phyloP scores from a whole-genome alignment of 345 rosid species.

The Pugionium cornutum region DNA sequence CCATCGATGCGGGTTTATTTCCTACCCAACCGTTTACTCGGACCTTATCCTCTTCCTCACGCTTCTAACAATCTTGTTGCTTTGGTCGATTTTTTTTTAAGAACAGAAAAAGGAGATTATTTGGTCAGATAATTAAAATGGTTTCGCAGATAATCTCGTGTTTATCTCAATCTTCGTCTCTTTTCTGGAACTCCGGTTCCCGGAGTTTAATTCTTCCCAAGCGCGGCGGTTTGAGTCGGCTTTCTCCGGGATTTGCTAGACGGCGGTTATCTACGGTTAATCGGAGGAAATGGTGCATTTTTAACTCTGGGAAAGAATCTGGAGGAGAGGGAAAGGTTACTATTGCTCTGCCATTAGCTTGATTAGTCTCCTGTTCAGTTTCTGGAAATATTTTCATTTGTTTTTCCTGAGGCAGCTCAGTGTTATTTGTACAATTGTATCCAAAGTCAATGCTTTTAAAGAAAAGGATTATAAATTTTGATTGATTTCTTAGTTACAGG shows the following conservation, averaged over 20 bases:
- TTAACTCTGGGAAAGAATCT: conserved; percentile 55
- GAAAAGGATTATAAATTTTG: neutral
- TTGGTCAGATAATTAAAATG: conserved; percentile 33
- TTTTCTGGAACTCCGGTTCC: conserved; percentile 32
- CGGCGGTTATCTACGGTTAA: conserved; percentile 30
- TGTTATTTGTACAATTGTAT: neutral
- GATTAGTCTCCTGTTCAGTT: conserved; percentile 11
- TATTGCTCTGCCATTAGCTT: neutral
- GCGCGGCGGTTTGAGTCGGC: conserved; percentile 25
- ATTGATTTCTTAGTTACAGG: conserved; percentile 10
- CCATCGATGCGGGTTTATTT: neutral
- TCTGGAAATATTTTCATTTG: neutral
- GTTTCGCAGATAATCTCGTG: conserved; percentile 43
- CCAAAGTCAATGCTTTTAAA: neutral
- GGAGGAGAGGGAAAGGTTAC: conserved; percentile 39
- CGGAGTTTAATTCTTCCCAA: conserved; percentile 5
- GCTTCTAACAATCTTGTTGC: neutral
- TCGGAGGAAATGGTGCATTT: conserved; percentile 42
- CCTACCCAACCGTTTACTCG: conserved; percentile 23
- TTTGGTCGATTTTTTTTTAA: conserved; percentile 9
- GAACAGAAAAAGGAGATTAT: neutral
- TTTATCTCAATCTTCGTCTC: conserved; percentile 48
- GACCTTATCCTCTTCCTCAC: conserved; percentile 40
- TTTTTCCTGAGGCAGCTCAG: neutral
- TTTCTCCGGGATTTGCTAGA: conserved; percentile 30